Evolutionary conservation across 345 rosid genomes (phyloP).

Genomic region (Aquilaria malaccensis): DNA sequence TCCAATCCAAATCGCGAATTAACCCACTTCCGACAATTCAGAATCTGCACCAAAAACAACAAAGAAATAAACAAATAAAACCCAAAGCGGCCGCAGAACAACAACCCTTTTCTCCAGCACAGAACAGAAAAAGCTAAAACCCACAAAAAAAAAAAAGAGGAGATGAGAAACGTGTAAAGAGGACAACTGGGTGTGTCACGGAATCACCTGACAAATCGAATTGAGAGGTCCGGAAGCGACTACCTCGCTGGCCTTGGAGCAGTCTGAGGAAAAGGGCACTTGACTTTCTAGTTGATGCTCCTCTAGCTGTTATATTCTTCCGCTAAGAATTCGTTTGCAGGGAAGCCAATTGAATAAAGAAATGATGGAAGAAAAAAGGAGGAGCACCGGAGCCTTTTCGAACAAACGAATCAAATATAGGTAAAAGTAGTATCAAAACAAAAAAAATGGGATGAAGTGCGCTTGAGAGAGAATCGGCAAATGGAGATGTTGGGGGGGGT

Average conservation of each 20-base stretch:
- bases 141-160: not conserved
- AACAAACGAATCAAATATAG: not conserved
- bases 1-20: slow-evolving; percentile 12
- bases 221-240: slow-evolving; percentile 7
- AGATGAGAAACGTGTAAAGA: not conserved
- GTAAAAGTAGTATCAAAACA: not conserved
- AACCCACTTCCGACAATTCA: slow-evolving; percentile 15
- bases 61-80: slow-evolving; percentile 1
- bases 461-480: not conserved
- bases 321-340: slow-evolving; percentile 12
- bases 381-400: not conserved
- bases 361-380: slow-evolving; percentile 5
- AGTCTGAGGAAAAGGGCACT: slow-evolving; percentile 1
- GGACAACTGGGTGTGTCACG: slow-evolving; percentile 15
- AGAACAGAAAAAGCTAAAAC: slow-evolving; percentile 9
- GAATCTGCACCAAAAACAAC: slow-evolving; percentile 17
- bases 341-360: slow-evolving; percentile 21
- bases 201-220: slow-evolving; percentile 19
- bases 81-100: slow-evolving; percentile 12
- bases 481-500: slow-evolving; percentile 3
- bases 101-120: slow-evolving; percentile 3
- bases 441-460: not conserved
- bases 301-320: not conserved
- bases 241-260: not conserved
- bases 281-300: slow-evolving; percentile 1